Evolutionary conservation across 805 yeast genomes (phyloP).

Genomic region (Barnettozyma salicaria): DNA sequence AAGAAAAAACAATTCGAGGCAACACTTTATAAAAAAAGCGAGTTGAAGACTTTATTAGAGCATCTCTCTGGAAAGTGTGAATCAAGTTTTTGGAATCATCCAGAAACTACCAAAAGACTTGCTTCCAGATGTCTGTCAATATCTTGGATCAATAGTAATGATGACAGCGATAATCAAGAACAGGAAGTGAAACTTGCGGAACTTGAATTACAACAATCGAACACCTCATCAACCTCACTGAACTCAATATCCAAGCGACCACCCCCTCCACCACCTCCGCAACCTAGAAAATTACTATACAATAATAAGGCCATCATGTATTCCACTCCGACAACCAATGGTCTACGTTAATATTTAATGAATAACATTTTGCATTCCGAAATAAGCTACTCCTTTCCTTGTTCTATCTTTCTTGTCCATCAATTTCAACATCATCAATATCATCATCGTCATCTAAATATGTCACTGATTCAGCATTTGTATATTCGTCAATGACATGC

Average conservation of each 20-base stretch:
- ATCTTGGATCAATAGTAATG: conserved; percentile 27
- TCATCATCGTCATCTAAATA: conserved; percentile 37
- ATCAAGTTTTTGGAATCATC: conserved; percentile 30
- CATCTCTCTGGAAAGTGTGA: conserved; percentile 35
- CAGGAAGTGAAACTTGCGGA: conserved; percentile 9
- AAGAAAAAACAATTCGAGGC: conserved; percentile 54
- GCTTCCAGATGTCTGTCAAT: conserved; percentile 29
- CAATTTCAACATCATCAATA: conserved; percentile 26
- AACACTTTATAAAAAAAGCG: conserved; percentile 53
- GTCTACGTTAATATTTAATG: conserved; percentile 2
- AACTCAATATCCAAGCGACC: conserved; percentile 28
- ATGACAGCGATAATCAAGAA: conserved; percentile 6
- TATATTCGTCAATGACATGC: conserved; percentile 71
- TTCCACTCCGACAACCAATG: conserved; percentile 4
- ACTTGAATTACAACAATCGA: conserved; percentile 12
- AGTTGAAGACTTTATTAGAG: conserved; percentile 44
- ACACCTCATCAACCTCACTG: conserved; percentile 24
- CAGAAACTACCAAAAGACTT: conserved; percentile 36
- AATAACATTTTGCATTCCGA: too few relatives aligned
- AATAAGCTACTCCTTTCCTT: background rate
- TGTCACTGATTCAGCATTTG: conserved; percentile 55
- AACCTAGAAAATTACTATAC: conserved; percentile 26
- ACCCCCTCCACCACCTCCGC: conserved; percentile 25
- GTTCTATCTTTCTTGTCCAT: background rate
- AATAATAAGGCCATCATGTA: conserved; percentile 7